Base-by-base conservation (phyloP, 2,329 filamentous ascomycete species). In the Ophiostoma ulmi region DNA sequence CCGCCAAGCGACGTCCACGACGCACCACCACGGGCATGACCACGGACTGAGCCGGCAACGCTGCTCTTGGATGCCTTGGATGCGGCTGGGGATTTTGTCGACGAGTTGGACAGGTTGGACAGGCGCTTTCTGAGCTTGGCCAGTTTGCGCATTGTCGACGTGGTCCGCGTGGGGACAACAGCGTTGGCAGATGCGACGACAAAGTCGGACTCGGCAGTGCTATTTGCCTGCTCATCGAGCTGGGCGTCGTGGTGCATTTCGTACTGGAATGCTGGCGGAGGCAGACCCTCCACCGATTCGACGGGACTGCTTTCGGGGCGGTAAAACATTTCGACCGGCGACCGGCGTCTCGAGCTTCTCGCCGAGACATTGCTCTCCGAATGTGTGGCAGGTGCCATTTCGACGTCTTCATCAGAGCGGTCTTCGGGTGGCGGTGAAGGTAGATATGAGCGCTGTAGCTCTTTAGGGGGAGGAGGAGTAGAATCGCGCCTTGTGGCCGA, bases 1-100 rank as follows among this genome's bases (percentile, higher is more conserved):
- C 48, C 69, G 3, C 69, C 71, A 0, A 74, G 86, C 0, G 91
- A 89, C 4, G 88, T 87, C 83, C 93, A 91, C 0, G 90, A 85
- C 41, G 83, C 75, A 26, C 41, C 38, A 0, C 64, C 64, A 11
- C 81, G 80, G 7, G 8, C 17, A 11, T 55, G 35, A 8, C 78
- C 77, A 17, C 77, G 79, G 70, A 80, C 81, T 39, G 78, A 80
- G 72, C 85, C 87, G 67, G 83, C 81, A 68, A n/a, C 39, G 39
- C 65, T 67, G 22, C 65, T 80, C 73, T 86, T 86, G 63, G 65
- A 65, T 4, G 36, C 36, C 72, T 86, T 86, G 64, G 65, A 65
- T 17, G n/a, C 63, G 36, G 63, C 84, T 83, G 11, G 64, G 20
- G 39, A 72, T 22, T 8, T 58, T 14, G 13, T 31, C 55, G 65